Base-by-base conservation (phyloP, 345 rosid genomes). In the Aegle marmelos region DNA sequence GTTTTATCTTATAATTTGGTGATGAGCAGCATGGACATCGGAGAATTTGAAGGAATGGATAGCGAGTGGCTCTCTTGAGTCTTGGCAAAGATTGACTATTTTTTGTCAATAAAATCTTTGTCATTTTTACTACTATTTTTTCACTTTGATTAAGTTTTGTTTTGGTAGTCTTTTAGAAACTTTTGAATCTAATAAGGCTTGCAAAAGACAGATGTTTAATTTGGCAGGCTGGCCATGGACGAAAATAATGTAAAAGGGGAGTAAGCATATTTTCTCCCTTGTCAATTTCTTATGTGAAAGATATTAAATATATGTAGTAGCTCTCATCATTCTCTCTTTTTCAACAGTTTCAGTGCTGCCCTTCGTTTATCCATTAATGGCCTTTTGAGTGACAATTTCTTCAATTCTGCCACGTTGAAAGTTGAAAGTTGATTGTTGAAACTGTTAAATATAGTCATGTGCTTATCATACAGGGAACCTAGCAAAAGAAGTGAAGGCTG, bases 1-100 rank as follows among this genome's bases (percentile, higher is more conserved):
- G 61, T 33, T 70, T 68, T 4, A 10, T 75, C n/a, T 13, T 75
- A 34, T 75, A 41, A 28, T 75, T 71, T 71, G 60, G 58, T 62
- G 75, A 60, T 70, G 63, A 72, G 76, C 93, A 94, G 99, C 85
- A 85, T 94, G 98, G 98, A 95, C 81, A 90, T 96, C 73, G 98
- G 90, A 82, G 99, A 94, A 74, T 88, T 94, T 80, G 99, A 94
- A 80, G 97, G 92, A 68, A 84, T 90, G 85, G 97, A 92, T 79
- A 92, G 92, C 56, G 98, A 96, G 72, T 96, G 99, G 99, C 85
- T 94, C 74, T 78, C 93, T 84, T 94, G 91, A 90, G 22, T 53
- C 57, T 53, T n/a, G 61, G 61, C 85, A 83, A 88, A 86, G 94
- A 88, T 89, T 89, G 90, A 84, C 86, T 83, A 73, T 87, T 88